Evolutionary conservation across 1,284 basidiomycete genomes (phyloP).

Genomic region (Fomitopsis pinicola): DNA sequence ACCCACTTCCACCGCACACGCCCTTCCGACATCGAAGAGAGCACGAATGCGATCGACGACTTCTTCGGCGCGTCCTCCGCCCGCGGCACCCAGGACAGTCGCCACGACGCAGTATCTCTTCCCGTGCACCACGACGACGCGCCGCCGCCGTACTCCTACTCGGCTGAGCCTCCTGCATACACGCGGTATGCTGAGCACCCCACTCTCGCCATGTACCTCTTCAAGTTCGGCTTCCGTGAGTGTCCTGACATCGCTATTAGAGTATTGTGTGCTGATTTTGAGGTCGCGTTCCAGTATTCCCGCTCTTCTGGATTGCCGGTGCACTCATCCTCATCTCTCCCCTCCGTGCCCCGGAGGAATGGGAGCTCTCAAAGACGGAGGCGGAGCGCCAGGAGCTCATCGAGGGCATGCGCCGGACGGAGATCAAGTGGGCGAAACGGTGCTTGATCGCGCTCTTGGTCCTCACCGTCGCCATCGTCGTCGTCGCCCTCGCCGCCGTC

Average conservation of each 20-base stretch:
- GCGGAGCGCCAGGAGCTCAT: conserved; percentile 33
- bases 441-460: conserved; percentile 28
- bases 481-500: conserved; percentile 13
- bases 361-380: conserved; percentile 34
- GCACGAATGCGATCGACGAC: conserved; percentile 24
- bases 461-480: conserved; percentile 11
- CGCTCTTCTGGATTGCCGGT: conserved; percentile 39
- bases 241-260: not conserved
- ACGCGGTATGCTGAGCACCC: conserved; percentile 22
- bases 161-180: conserved; percentile 21
- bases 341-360: conserved; percentile 33
- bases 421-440: conserved; percentile 38
- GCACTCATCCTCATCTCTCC: conserved; percentile 35
- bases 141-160: conserved; percentile 20
- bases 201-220: conserved; percentile 30
- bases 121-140: conserved; percentile 9
- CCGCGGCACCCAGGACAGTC: conserved; percentile 24
- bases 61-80: conserved; percentile 24
- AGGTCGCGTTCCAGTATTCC: conserved; percentile 30
- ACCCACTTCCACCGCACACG: conserved; percentile 9
- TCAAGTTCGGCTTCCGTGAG: conserved; percentile 30
- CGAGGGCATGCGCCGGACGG: conserved; percentile 31
- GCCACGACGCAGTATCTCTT: conserved; percentile 19
- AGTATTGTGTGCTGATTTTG: not conserved
- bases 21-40: conserved; percentile 8